phyloP scores from a whole-genome alignment of 192 early-diverging fungal genomes.

The Oehlia diaphana region DNA sequence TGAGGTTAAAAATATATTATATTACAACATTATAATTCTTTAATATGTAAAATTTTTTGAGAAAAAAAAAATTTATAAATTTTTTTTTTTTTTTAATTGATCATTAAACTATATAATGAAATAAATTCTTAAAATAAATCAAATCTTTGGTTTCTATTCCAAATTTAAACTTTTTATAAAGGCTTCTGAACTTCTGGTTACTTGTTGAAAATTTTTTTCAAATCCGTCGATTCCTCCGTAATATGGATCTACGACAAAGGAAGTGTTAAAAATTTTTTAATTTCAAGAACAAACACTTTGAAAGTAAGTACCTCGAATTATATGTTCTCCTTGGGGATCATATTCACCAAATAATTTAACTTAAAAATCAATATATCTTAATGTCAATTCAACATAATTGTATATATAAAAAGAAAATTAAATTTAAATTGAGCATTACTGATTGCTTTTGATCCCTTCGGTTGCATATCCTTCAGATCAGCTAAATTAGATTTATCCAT shows the following conservation, averaged over 20 bases:
- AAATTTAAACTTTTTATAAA: conserved; percentile 58
- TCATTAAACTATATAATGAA: neutral
- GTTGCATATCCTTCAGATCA: conserved; percentile 52
- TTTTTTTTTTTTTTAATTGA: too few relatives aligned
- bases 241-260: conserved; percentile 47
- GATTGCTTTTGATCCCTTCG: conserved; percentile 35
- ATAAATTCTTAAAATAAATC: neutral
- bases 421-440: conserved; percentile 30
- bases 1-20: neutral
- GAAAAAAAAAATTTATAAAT: neutral
- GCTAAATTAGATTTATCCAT: conserved; percentile 85
- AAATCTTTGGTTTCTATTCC: conserved; percentile 31
- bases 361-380: neutral
- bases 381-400: too few relatives aligned
- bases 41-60: neutral
- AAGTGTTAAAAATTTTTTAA: neutral
- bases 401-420: neutral
- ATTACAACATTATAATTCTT: neutral
- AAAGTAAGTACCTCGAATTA: conserved; percentile 63
- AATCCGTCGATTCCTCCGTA: conserved; percentile 74
- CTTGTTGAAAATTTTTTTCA: conserved; percentile 77
- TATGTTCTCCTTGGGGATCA: conserved; percentile 69
- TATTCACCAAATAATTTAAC: conserved; percentile 78
- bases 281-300: neutral
- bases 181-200: conserved; percentile 64